These are phyloP conservation scores for Pythium dissimile DNA, from an alignment of 352 stramenopile genomes.

Conservation along the genomic window DNA sequence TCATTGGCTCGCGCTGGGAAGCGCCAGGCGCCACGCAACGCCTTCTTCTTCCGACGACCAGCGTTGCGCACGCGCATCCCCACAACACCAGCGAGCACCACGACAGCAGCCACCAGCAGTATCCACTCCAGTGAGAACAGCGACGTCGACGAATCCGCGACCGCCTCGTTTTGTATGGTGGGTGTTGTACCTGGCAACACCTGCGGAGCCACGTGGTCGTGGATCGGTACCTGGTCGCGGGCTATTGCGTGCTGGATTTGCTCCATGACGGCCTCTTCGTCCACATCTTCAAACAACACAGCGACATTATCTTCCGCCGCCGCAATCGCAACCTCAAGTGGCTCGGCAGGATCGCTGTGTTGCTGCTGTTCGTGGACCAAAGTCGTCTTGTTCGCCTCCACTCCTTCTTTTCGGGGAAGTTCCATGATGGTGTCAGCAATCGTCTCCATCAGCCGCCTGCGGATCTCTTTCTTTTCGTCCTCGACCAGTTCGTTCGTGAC, in stretches of 20 bases:
- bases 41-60: slow-evolving; percentile 45
- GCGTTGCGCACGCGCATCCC: slow-evolving; percentile 42
- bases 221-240: not conserved
- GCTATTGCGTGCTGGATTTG: slow-evolving; percentile 7
- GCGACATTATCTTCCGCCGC: not conserved
- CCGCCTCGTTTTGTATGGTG: not conserved
- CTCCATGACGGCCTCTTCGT: slow-evolving; percentile 3
- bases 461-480: slow-evolving; percentile 50
- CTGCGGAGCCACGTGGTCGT: not conserved
- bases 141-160: not conserved
- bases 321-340: not conserved
- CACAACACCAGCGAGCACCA: slow-evolving; percentile 43
- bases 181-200: too few species aligned
- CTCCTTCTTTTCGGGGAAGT: too few species aligned
- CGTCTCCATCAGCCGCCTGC: slow-evolving; percentile 33
- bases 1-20: slow-evolving; percentile 22
- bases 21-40: slow-evolving; percentile 24
- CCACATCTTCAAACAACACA: not conserved
- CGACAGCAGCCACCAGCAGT: slow-evolving; percentile 35
- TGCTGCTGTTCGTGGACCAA: not conserved
- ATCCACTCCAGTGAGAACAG: slow-evolving; percentile 42
- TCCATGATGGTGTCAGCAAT: slow-evolving; percentile 15
- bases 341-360: not conserved
- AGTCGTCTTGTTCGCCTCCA: not conserved
- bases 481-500: slow-evolving; percentile 54